Evolutionary conservation across 495 filamentous ascomycete species (phyloP), one percentile per base, ranked within the genome.

Genomic region (Filosporella fistucella): DNA sequence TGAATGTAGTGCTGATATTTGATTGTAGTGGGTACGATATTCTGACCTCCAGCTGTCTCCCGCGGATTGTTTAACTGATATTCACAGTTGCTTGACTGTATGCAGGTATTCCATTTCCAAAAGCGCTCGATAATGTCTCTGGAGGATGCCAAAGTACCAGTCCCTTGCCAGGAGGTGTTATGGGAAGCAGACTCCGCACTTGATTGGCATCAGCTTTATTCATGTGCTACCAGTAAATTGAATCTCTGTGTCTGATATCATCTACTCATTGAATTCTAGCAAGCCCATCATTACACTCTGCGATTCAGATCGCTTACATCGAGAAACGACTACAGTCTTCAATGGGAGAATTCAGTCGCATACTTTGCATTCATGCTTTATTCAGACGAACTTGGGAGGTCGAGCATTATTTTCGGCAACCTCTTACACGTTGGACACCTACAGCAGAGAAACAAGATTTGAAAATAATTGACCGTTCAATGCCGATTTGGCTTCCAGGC

Each of bases 321-420:
- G 74, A 78, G 54, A 77, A 77, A 56, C 61, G 49, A 34, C 57
- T 75, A 7, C 58, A 65, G 3, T 51, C 65, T 3, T 63, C 55
- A 2, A 67, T 67, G 24, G 69, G 70, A 11, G 72, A 76, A 40
- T 74, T 78, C 47, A 65, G 65, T 20, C 64, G 71, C 4, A 64
- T 74, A 23, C 58, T 78, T 11, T 58, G 70, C 4, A 69, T 76
- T 21, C 74, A 78, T 50, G 74, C 66, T 3, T 56, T 78, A 13
- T 74, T 71, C 35, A 68, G 72, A 18, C 64, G 71, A 25, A 68
- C 68, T 51, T 78, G 72, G 72, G 70, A 76, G 61, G 71, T 78
- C 3, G 65, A 65, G 7, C 63, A 65, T 23, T 76, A 77, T 37
- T 69, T 69, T 28, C 63, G 59, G 16, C 62, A 69, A 10, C 67